phyloP scores from a whole-genome alignment of 2,329 filamentous ascomycete genomes.

The Chaetothyriales sp. region DNA sequence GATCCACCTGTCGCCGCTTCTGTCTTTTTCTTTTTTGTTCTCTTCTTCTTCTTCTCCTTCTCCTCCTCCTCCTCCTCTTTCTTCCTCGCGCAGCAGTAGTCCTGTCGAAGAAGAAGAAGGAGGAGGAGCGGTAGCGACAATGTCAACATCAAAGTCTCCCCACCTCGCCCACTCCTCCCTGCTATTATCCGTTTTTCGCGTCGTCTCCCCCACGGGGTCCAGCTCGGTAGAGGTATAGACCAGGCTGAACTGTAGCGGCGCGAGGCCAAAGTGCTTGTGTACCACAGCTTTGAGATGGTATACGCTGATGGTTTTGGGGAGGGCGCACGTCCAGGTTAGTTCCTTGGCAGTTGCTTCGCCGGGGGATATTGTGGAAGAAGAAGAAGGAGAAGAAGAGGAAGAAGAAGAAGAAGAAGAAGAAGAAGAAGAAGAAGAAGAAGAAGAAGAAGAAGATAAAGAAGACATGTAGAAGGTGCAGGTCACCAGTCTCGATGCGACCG shows the following conservation, averaged over 20 bases:
- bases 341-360: not conserved
- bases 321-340: slow-evolving; percentile 23
- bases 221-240: slow-evolving; percentile 86
- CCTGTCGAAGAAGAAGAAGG: too few relatives aligned
- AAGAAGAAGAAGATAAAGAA: slow-evolving; percentile 1
- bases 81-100: not conserved
- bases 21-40: not conserved
- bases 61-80: not conserved
- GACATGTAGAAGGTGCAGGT: slow-evolving; percentile 44
- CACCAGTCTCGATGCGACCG: slow-evolving; percentile 66
- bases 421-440: not conserved
- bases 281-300: slow-evolving; percentile 72
- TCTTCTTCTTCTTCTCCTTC: not conserved
- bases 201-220: slow-evolving; percentile 51
- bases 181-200: slow-evolving; percentile 29
- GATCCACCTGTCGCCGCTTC: not conserved
- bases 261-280: slow-evolving; percentile 52
- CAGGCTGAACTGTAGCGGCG: slow-evolving; percentile 52
- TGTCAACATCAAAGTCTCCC: slow-evolving; percentile 20
- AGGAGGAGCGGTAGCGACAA: not conserved
- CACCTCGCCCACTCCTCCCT: slow-evolving; percentile 41
- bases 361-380: not conserved
- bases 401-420: too few relatives aligned
- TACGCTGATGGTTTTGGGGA: slow-evolving; percentile 66
- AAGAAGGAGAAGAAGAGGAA: too few relatives aligned